These are phyloP conservation scores for Pichia gijzeniarum DNA, from an alignment of 805 yeast species.

Conservation along the genomic window DNA sequence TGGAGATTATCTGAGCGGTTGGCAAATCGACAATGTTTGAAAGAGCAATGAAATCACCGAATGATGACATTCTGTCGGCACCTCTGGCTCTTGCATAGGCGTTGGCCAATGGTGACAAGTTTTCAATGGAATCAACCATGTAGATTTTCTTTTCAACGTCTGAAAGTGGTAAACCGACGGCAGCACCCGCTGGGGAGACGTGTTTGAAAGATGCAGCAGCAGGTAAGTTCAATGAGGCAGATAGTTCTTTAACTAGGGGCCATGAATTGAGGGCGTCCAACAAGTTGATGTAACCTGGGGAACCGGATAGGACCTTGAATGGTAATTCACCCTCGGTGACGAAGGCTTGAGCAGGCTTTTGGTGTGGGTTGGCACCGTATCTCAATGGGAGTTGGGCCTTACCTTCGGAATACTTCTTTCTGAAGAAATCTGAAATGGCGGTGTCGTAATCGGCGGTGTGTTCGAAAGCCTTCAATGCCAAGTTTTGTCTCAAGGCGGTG, in stretches of 20 bases:
- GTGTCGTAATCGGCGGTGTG: slow-evolving; percentile 97
- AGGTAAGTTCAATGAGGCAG: slow-evolving; percentile 89
- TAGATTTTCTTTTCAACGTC: slow-evolving; percentile 92
- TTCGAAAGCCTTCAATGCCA: slow-evolving; percentile 95
- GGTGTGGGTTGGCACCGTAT: slow-evolving; percentile 99
- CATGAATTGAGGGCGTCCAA: slow-evolving; percentile 96
- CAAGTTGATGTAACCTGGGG: slow-evolving; percentile 96
- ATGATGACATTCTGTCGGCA: slow-evolving; percentile 99
- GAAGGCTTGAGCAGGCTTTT: slow-evolving; percentile 97
- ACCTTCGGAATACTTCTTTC: slow-evolving; percentile 93
- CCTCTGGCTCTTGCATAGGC: slow-evolving; percentile 99
- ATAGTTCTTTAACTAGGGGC: slow-evolving; percentile 96
- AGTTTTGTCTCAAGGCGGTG: slow-evolving; percentile 64
- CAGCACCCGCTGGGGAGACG: slow-evolving; percentile 98
- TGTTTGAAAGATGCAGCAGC: slow-evolving; percentile 99
- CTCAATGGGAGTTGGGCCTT: slow-evolving; percentile 86
- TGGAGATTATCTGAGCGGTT: slow-evolving; percentile 94
- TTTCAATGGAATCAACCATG: slow-evolving; percentile 91
- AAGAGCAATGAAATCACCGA: slow-evolving; percentile 97
- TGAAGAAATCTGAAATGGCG: slow-evolving; percentile 92
- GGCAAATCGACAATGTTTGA: slow-evolving; percentile 94
- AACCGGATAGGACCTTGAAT: slow-evolving; percentile 86
- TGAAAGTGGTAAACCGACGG: slow-evolving; percentile 89
- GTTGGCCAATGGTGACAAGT: slow-evolving; percentile 92
- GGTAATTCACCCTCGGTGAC: slow-evolving; percentile 85